Evolutionary conservation across 225 moss, liverwort and hornwort genomes (phyloP), one percentile per base, ranked within the genome.

Genomic region (Marchantia paleacea): DNA sequence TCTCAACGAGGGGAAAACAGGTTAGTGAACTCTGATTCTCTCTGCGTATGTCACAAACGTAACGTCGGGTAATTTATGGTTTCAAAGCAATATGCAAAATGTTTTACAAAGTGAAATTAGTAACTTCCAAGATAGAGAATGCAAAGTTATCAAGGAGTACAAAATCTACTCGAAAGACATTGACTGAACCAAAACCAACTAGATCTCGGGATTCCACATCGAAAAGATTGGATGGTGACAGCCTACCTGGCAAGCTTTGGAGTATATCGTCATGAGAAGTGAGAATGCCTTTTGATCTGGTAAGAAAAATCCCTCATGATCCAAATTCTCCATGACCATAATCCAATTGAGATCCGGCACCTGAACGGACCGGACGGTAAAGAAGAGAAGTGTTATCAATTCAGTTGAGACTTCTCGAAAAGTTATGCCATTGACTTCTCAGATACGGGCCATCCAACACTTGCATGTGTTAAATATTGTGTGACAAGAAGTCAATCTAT

Each of bases 251-350:
- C 80, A 87, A 8, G 83, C 85, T 62, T 81, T 84, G 48, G 80
- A 87, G 81, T 86, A 99, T 62, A 95, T 92, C 26, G 89, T 89
- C 91, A 99, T 86, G 68, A 99, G 85, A 69, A 82, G 80, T 29
- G 86, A 74, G 76, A 99, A 95, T 7, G 97, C 86, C 71, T 87
- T 89, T 58, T 91, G 89, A 86, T 99, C 94, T 13, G 97, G 93
- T 83, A 99, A 78, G 80, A 76, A 91, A 75, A 99, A 99, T 28
- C 90, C 92, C 77, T 95, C 97, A 54, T 91, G 90, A 76, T 99
- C 97, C 88, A 99, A 53, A 50, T 87, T 94, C 80, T 91, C 89
- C 81, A 95, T 88, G 28, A 99, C 90, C 79, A 82, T 77, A 81
- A 75, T 82, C 97, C 97, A 99, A 77, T 91, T 88, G 29, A 94